Percentiles rank a stretch among this genome's conserved stretches.
Evolutionary conservation across 345 rosid genomes (phyloP).

Genomic region (Lepidium africanum): DNA sequence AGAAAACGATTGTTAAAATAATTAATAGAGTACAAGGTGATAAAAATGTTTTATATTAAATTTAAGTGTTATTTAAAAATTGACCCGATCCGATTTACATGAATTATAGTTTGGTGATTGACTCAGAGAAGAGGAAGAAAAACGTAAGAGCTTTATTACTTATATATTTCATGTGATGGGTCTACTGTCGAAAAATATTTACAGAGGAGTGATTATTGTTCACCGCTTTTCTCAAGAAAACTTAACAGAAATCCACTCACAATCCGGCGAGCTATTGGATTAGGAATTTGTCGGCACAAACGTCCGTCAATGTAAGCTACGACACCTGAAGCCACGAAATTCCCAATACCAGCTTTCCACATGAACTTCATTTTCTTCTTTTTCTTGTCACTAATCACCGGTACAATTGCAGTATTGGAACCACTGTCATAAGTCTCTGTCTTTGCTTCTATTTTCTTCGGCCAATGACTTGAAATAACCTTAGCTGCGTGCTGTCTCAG

Average conservation of each 20-base stretch:
- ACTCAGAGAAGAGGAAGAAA: not conserved
- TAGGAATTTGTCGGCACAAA: constrained; percentile 74
- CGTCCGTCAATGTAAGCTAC: constrained; percentile 86
- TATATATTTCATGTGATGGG: not conserved
- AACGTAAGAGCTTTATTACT: not conserved
- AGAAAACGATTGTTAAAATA: no score
- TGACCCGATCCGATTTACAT: no score
- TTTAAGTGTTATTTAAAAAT: no score
- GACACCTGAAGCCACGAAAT: constrained; percentile 62
- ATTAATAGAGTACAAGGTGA: no score
- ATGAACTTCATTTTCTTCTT: constrained; percentile 35
- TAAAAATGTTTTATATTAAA: no score
- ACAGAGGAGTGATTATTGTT: constrained; percentile 3
- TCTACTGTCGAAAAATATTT: not conserved
- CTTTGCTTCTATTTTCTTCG: constrained; percentile 30
- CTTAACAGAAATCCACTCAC: constrained; percentile 83
- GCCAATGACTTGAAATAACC: constrained; percentile 30
- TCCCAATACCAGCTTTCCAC: constrained; percentile 74
- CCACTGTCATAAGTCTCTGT: constrained; percentile 13
- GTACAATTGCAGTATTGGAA: constrained; percentile 30
- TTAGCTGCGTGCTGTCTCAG: constrained; percentile 55
- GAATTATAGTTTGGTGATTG: not conserved
- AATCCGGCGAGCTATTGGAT: constrained; percentile 84
- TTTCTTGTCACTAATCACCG: constrained; percentile 20
- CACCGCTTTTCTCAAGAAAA: constrained; percentile 52